Conservation (phyloP, 768 basidiomycete species). For the Boletus rubropictus region DNA sequence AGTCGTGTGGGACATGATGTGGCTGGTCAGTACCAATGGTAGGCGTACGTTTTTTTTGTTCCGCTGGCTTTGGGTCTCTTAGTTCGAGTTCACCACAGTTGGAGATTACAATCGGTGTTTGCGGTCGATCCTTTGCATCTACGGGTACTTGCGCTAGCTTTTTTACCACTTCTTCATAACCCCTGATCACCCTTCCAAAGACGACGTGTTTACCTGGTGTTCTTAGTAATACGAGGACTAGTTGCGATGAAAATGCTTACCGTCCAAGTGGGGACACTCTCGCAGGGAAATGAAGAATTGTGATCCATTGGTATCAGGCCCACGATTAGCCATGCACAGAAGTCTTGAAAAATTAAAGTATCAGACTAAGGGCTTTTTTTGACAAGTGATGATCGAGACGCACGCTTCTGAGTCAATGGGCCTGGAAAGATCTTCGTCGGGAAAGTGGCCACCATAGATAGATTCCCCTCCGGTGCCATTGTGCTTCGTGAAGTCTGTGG, state of each 20-base stretch:
- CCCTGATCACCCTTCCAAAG: constrained; percentile 51
- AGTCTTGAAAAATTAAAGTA: constrained; percentile 36
- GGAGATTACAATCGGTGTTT: constrained; percentile 56
- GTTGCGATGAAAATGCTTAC: constrained; percentile 32
- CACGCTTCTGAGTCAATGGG: constrained; percentile 62
- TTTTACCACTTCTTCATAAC: constrained; percentile 54
- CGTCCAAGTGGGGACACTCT: constrained; percentile 70
- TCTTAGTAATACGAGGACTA: neutral
- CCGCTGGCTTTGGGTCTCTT: constrained; percentile 28
- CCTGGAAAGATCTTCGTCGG: constrained; percentile 67
- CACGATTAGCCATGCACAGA: constrained; percentile 87
- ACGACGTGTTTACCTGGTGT: constrained; percentile 53
- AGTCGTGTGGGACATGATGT: neutral
- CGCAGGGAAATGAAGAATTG: constrained; percentile 84
- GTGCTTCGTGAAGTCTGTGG: constrained; percentile 68
- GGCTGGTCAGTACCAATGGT: neutral
- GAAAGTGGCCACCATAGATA: constrained; percentile 70
- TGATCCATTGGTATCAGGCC: constrained; percentile 77
- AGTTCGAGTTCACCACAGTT: constrained; percentile 86
- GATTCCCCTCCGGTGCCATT: constrained; percentile 80
- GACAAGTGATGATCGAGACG: constrained; percentile 16
- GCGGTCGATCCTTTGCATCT: constrained; percentile 72
- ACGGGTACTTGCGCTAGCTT: constrained; percentile 59
- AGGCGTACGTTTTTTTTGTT: constrained; percentile 14
- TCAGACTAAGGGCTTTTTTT: neutral